phyloP scores from a whole-genome alignment of 164 flowering plant genomes.

The Litsea cubeba region DNA sequence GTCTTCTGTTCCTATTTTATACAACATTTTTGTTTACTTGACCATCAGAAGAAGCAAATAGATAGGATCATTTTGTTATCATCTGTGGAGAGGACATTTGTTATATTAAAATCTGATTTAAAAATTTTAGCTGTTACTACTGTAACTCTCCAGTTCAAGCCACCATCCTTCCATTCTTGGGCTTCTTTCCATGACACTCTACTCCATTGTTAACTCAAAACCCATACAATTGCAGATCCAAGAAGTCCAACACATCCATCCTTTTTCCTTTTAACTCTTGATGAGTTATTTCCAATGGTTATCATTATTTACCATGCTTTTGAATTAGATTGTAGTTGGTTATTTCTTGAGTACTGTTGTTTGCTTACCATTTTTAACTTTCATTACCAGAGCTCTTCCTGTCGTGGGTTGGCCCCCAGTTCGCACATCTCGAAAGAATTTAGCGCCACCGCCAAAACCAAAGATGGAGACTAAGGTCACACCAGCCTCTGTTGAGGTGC shows the following conservation, averaged over 20 bases:
- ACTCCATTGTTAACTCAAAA: neutral
- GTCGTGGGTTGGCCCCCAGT: slow-evolving; percentile 20
- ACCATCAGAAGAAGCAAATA: too few relatives aligned
- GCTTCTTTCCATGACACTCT: neutral
- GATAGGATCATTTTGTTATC: too few relatives aligned
- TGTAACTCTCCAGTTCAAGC: neutral
- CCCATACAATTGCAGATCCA: neutral
- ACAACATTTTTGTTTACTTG: too few relatives aligned
- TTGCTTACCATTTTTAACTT: neutral
- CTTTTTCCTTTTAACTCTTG: neutral
- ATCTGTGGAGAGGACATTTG: too few relatives aligned
- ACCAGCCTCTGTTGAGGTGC: neutral
- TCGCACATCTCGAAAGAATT: slow-evolving; percentile 10
- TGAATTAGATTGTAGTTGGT: neutral
- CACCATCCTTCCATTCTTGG: neutral
- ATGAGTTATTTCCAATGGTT: neutral
- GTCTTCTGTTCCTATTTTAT: too few relatives aligned
- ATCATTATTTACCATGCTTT: neutral
- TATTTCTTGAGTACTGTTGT: neutral
- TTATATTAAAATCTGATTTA: too few relatives aligned
- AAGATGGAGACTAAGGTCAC: slow-evolving; percentile 6
- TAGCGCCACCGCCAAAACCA: neutral
- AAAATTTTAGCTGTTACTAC: neutral
- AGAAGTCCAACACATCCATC: neutral
- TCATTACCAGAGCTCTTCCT: slow-evolving; percentile 14